phyloP scores from a whole-genome alignment of 768 basidiomycete genomes.

The Cystoderma amianthinum region DNA sequence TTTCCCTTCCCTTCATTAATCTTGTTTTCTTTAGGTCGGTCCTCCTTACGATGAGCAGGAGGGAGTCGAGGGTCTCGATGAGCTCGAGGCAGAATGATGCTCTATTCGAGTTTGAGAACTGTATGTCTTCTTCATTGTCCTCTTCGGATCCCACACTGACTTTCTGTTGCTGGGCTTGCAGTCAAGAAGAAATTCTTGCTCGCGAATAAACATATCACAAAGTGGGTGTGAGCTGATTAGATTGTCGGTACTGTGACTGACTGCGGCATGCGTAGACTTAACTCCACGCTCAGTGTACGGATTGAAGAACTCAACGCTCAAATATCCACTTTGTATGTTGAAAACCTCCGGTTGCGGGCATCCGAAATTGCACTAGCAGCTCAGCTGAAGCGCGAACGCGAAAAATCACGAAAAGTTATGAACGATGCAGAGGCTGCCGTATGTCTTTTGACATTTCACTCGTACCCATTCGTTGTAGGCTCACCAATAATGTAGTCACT shows the following conservation, averaged over 20 bases:
- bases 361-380: constrained; percentile 71
- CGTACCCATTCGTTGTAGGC: not conserved
- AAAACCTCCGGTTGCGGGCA: constrained; percentile 76
- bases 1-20: not conserved
- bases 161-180: constrained; percentile 28
- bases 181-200: constrained; percentile 92
- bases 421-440: constrained; percentile 73
- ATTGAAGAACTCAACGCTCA: constrained; percentile 82
- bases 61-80: constrained; percentile 58
- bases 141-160: constrained; percentile 16
- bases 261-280: constrained; percentile 43
- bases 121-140: constrained; percentile 36
- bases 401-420: constrained; percentile 67
- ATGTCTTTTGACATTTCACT: constrained; percentile 15
- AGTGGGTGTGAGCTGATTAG: constrained; percentile 39
- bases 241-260: not conserved
- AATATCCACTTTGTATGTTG: constrained; percentile 74
- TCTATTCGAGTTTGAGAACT: constrained; percentile 78
- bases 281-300: constrained; percentile 77
- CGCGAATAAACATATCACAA: constrained; percentile 89
- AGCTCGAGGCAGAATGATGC: constrained; percentile 71
- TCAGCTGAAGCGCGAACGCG: constrained; percentile 75
- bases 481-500: constrained; percentile 32
- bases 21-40: not conserved
- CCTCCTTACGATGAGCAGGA: constrained; percentile 47